These are phyloP conservation scores for Penicillium sp. DNA, from an alignment of 2,329 filamentous ascomycete genomes.

Conservation along the genomic window DNA sequence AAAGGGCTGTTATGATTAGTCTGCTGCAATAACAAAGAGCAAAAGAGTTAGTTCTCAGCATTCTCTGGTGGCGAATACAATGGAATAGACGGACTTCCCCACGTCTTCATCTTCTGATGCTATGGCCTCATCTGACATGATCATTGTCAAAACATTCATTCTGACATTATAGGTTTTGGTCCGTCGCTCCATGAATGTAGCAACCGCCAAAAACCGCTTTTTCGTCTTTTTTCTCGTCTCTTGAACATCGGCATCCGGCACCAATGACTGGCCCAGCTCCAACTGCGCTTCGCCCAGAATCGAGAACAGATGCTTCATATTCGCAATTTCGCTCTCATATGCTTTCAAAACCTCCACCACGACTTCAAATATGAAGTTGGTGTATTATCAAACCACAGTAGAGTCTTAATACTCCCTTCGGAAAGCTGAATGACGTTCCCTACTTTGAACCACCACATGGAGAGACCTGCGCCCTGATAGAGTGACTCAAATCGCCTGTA, in stretches of 20 bases:
- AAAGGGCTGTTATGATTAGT: too few relatives aligned
- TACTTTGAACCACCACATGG: not conserved
- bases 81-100: not conserved
- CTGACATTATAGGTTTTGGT: constrained; percentile 17
- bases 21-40: too few relatives aligned
- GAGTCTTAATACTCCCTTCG: constrained; percentile 5
- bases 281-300: constrained; percentile 16
- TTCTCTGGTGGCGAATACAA: not conserved
- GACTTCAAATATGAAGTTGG: constrained; percentile 16
- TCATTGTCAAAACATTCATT: constrained; percentile 16
- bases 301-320: constrained; percentile 12
- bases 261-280: constrained; percentile 3
- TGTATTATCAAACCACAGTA: constrained; percentile 20
- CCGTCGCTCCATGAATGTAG: constrained; percentile 11
- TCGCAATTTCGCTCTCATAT: constrained; percentile 21
- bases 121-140: not conserved
- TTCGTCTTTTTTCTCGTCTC: not conserved
- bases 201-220: constrained; percentile 13
- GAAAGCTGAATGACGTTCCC: constrained; percentile 9
- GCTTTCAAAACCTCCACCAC: constrained; percentile 17
- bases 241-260: not conserved
- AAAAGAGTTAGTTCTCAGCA: not conserved
- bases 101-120: not conserved
- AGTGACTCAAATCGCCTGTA: constrained; percentile 16
- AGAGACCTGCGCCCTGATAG: constrained; percentile 19